A percentile compares a stretch with the other conserved stretches of the same genome.
phyloP scores from a whole-genome alignment of 768 basidiomycete species.

The Collybiopsis luxurians region DNA sequence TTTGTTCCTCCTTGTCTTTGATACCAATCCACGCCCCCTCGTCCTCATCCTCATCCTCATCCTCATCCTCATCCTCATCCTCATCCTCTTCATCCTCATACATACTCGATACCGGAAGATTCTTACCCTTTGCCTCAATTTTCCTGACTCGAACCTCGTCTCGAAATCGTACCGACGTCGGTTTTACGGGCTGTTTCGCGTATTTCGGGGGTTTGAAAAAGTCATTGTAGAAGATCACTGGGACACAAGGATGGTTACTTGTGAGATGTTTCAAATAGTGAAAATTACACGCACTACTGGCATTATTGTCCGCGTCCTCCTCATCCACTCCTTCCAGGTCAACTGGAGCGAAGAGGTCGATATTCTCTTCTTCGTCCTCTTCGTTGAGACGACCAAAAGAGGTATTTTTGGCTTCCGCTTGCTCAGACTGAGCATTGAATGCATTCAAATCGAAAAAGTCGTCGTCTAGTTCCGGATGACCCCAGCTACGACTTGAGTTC shows the following conservation, averaged over 20 bases:
- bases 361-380: slow-evolving; percentile 53
- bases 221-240: slow-evolving; percentile 70
- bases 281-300: slow-evolving; percentile 33
- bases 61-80: slow-evolving; percentile 38
- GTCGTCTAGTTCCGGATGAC: slow-evolving; percentile 66
- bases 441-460: slow-evolving; percentile 84
- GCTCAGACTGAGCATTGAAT: slow-evolving; percentile 87
- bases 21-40: slow-evolving; percentile 21
- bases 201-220: slow-evolving; percentile 71
- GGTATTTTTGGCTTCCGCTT: slow-evolving; percentile 62
- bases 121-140: slow-evolving; percentile 72
- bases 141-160: slow-evolving; percentile 80
- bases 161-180: slow-evolving; percentile 70
- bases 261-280: neutral
- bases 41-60: slow-evolving; percentile 29
- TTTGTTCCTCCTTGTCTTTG: slow-evolving; percentile 29
- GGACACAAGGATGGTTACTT: slow-evolving; percentile 7
- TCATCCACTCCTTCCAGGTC: slow-evolving; percentile 43
- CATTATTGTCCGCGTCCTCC: slow-evolving; percentile 41
- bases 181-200: slow-evolving; percentile 18
- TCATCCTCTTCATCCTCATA: slow-evolving; percentile 30
- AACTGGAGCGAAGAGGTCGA: slow-evolving; percentile 67
- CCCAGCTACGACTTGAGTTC: slow-evolving; percentile 22
- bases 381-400: slow-evolving; percentile 59
- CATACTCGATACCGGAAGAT: slow-evolving; percentile 47